Evolutionary conservation across 1,284 basidiomycete genomes (phyloP).

Genomic region (Cutaneotrichosporon arboriforme): DNA sequence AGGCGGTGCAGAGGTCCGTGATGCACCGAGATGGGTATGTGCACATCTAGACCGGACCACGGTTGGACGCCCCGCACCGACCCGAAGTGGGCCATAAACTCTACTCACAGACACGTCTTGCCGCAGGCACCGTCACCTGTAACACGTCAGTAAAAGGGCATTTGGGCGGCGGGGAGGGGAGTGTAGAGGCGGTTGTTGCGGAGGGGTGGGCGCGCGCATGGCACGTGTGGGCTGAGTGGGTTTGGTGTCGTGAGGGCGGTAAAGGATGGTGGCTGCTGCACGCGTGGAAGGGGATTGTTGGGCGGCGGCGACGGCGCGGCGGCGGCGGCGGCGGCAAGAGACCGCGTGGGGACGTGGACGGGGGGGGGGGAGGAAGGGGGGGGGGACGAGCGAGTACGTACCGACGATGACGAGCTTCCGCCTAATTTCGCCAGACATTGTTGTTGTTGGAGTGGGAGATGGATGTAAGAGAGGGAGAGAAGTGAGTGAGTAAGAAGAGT

Average conservation of each 20-base stretch:
- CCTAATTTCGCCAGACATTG: conserved; percentile 48
- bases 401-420: conserved; percentile 51
- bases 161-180: neutral
- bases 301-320: neutral
- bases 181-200: neutral
- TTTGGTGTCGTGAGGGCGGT: neutral
- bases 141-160: conserved; percentile 11
- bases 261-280: too few relatives aligned
- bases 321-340: too few relatives aligned
- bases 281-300: neutral
- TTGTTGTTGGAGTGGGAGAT: conserved; percentile 5
- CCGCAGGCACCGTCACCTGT: conserved; percentile 53
- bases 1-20: neutral
- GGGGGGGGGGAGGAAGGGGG: neutral
- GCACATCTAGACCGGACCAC: too few relatives aligned
- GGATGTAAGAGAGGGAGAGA: neutral
- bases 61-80: too few relatives aligned
- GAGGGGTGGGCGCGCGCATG: neutral
- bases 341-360: neutral
- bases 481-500: neutral
- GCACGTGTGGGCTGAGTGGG: too few relatives aligned
- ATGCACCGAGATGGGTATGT: conserved; percentile 4
- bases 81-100: too few relatives aligned
- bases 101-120: conserved; percentile 54
- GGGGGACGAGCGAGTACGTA: conserved; percentile 23